Conservation (phyloP, 2,329 filamentous ascomycete genomes). For the Paraphaeosphaeria minitans region DNA sequence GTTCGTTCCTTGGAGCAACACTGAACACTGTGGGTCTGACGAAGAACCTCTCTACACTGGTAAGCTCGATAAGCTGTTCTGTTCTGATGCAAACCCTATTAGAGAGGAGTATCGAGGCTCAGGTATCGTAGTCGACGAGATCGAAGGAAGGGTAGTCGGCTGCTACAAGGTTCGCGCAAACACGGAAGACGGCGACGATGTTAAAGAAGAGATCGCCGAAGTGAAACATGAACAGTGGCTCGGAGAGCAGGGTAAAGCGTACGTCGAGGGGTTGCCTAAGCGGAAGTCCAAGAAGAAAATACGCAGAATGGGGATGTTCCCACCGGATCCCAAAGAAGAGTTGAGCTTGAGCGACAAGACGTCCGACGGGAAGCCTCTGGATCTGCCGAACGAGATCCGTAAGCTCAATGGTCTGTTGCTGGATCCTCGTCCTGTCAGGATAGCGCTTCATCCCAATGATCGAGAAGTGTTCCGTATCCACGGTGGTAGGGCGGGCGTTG, state of each 20-base stretch:
- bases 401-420: background rate
- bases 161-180: conserved; percentile 9
- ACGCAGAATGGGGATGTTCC: no score
- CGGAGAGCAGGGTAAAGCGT: background rate
- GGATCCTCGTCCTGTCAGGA: background rate
- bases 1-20: conserved; percentile 9
- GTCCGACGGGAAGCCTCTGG: background rate
- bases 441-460: background rate
- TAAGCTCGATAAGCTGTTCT: background rate
- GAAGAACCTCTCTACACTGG: background rate
- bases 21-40: background rate
- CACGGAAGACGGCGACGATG: background rate
- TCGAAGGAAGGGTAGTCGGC: background rate
- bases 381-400: background rate
- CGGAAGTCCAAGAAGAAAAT: background rate
- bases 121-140: conserved; percentile 5
- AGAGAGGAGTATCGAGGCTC: background rate
- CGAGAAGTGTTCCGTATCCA: background rate
- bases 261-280: background rate
- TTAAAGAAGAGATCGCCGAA: background rate
- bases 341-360: background rate
- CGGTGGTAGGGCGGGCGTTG: background rate
- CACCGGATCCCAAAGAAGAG: background rate
- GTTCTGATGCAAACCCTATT: background rate
- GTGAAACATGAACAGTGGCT: background rate